These are phyloP conservation scores for Fusarium goolgardi DNA, from an alignment of 2,329 filamentous ascomycete genomes.

Conservation along the genomic window DNA sequence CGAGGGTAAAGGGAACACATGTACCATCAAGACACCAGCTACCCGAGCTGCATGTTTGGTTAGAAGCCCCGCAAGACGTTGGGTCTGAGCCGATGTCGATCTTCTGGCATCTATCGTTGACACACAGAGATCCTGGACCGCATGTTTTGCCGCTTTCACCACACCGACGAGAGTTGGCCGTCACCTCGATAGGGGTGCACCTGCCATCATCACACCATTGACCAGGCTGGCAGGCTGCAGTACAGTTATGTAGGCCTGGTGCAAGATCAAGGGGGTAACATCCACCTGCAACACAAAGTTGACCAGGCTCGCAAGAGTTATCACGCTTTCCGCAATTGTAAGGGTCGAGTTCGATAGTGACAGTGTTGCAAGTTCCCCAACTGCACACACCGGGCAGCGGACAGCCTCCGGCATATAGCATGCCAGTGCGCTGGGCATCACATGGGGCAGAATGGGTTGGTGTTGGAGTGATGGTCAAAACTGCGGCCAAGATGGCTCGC, in stretches of 20 bases:
- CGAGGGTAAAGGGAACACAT: conserved; percentile 29
- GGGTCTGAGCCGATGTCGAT: conserved; percentile 36
- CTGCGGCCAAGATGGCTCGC: conserved; percentile 13
- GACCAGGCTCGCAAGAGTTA: conserved; percentile 32
- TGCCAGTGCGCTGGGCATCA: neutral
- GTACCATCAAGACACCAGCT: conserved; percentile 40
- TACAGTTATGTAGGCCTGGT: conserved; percentile 5
- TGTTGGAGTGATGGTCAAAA: conserved; percentile 4
- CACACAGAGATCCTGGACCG: conserved; percentile 28
- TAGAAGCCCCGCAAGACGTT: conserved; percentile 17
- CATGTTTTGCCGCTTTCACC: conserved; percentile 5
- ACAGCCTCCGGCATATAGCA: conserved; percentile 34
- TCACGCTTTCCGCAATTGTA: conserved; percentile 21
- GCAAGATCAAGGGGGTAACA: conserved; percentile 26
- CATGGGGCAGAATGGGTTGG: conserved; percentile 2
- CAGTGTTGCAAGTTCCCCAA: conserved; percentile 35
- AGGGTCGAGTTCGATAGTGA: conserved; percentile 33
- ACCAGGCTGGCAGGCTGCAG: conserved; percentile 12
- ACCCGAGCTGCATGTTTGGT: conserved; percentile 26
- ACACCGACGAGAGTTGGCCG: conserved; percentile 26
- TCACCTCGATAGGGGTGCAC: conserved; percentile 30
- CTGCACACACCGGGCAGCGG: conserved; percentile 29
- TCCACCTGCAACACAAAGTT: conserved; percentile 33
- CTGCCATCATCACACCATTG: conserved; percentile 36
- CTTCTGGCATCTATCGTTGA: conserved; percentile 31